These are phyloP conservation scores for Diaporthe capsici DNA, from an alignment of 2,329 filamentous ascomycete genomes.

Conservation along the genomic window DNA sequence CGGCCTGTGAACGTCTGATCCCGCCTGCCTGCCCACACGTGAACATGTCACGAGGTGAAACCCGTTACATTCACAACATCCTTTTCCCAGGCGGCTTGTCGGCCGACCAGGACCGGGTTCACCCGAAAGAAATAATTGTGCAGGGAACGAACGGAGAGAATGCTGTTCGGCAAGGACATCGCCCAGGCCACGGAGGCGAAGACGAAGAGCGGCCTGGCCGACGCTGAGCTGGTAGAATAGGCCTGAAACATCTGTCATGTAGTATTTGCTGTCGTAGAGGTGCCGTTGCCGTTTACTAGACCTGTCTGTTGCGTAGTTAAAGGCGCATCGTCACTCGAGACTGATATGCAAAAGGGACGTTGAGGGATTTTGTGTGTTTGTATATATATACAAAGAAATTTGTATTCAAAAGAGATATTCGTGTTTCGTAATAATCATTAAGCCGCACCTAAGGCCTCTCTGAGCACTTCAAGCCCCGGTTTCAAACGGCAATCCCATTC, in stretches of 20 bases:
- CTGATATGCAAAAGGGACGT: neutral
- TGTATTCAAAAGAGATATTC: conserved; percentile 31
- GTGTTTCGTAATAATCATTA: conserved; percentile 36
- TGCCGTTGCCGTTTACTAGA: neutral
- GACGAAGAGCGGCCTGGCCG: neutral
- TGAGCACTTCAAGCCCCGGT: conserved; percentile 39
- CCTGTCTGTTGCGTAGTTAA: neutral
- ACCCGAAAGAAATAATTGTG: neutral
- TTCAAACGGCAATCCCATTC: conserved; percentile 34
- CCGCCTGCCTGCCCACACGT: neutral
- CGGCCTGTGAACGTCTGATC: neutral
- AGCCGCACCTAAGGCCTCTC: conserved; percentile 38
- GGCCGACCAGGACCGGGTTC: conserved; percentile 6
- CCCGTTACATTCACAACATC: neutral
- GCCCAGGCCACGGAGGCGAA: neutral
- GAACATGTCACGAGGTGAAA: conserved; percentile 19
- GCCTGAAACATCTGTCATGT: neutral
- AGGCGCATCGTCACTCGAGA: neutral
- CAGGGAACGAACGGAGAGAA: neutral
- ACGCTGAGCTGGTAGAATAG: neutral
- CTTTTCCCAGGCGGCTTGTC: neutral
- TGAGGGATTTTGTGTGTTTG: neutral
- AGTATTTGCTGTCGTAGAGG: neutral
- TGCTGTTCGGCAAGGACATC: neutral
- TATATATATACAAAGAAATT: conserved; percentile 33